Percentiles rank a stretch among this genome's conserved stretches.
phyloP scores from a whole-genome alignment of 345 rosid species.

The Combretum micranthum region DNA sequence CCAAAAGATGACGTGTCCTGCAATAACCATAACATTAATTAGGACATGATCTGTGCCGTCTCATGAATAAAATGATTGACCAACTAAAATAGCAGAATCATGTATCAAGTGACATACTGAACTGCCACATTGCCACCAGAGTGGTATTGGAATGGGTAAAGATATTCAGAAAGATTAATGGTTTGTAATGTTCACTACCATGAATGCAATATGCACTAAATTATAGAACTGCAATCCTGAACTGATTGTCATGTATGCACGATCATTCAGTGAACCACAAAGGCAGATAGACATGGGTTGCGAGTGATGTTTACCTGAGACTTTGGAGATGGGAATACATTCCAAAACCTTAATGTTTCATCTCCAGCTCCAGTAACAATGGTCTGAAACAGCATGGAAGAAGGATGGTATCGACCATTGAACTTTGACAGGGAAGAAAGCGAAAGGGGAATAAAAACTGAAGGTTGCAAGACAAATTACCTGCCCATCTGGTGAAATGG shows the following conservation, averaged over 20 bases:
- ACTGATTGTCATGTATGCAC: not conserved
- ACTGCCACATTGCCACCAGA: no score
- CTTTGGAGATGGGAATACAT: conserved; percentile 92
- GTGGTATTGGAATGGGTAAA: no score
- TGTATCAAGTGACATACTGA: no score
- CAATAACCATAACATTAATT: not conserved
- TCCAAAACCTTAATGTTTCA: conserved; percentile 96
- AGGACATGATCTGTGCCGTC: not conserved
- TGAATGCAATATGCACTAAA: no score
- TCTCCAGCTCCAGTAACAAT: conserved; percentile 99
- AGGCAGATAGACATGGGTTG: not conserved
- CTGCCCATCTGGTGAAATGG: conserved; percentile 99
- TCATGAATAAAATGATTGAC: not conserved
- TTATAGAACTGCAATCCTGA: not conserved
- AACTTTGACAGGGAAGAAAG: not conserved
- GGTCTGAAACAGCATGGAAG: conserved; percentile 35
- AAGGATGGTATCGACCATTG: not conserved
- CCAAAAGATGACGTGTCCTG: conserved; percentile 75
- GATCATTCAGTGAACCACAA: not conserved
- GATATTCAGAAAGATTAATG: no score
- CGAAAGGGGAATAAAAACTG: not conserved
- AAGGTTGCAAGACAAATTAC: conserved; percentile 25
- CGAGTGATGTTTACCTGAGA: conserved; percentile 56
- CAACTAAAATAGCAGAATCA: not conserved
- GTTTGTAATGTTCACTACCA: no score